Evolutionary conservation across 225 moss, liverwort and hornwort species (phyloP), one percentile per base, ranked within the genome.

Genomic region (Rhytidiadelphus loreus): DNA sequence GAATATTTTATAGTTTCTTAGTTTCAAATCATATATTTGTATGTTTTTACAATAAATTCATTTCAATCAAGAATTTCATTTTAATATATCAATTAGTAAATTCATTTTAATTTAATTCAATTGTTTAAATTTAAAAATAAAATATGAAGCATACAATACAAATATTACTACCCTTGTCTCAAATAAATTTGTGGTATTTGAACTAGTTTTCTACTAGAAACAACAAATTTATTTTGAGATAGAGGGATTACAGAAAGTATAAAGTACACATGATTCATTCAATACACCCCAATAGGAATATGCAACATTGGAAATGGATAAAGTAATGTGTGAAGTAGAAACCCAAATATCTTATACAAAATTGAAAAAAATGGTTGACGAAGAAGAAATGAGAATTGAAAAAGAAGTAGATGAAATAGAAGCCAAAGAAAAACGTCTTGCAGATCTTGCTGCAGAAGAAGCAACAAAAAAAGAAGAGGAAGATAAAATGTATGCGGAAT

Each of bases 291-390:
- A 75, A 6, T 1, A 94, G 92, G 76, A 92, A 6, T 93, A 86
- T 87, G 90, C 92, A 74, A 88, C 61, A 44, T 75, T 91, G 19
- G 90, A 93, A 33, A 87, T 89, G 86, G 75, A 71, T 3, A 93
- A 93, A 89, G 65, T 91, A 21, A 88, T 93, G 87, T 85, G 79
- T 9, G 85, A 92, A 85, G 86, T 85, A 39, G 92, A 94, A 80
- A 85, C 33, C 30, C 43, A 76, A 76, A 87, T 92, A 44, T 85
- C 46, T 1, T 0, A 44, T 8, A 84, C 85, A 37, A 93, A 92
- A 75, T 68, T 93, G 73, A 93, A 89, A 7, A 93, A 91, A 37
- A 86, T 89, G 83, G 2, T 66, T 37, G 71, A 84, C 1, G 53
- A 30, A 8, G 93, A 94, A 87, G 94, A 94, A 44, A 59, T 35